Base-by-base conservation (phyloP, 2,329 filamentous ascomycete genomes). In the Aphanoascus verrucosus region DNA sequence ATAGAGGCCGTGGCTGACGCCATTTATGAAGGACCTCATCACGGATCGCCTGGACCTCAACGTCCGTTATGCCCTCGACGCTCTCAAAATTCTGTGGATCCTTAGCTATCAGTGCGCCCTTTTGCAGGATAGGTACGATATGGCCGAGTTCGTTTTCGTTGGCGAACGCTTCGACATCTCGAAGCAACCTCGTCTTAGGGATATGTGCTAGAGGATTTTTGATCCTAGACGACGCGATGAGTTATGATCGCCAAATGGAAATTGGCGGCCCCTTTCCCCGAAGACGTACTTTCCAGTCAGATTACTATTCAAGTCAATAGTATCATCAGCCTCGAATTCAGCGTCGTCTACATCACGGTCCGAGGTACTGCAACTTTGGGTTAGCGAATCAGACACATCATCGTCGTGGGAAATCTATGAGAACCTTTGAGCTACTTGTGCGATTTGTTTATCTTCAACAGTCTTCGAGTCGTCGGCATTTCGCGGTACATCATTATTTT, bases 71-170 rank as follows among this genome's bases (percentile, higher is more conserved):
- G 0, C 65, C 72, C 6, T 69, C 64, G 12, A 78, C 63, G 7
- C 60, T 61, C 50, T 74, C 72, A 53, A 72, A 77, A 1, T 69
- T 67, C 1, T 65, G 63, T 2, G 76, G 75, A 49, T 77, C 70
- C 50, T 74, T 73, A 5, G 76, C 76, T 15, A 77, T 65, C 3
- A 78, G 64, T 5, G 75, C 75, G 7, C 75, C 76, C 57, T 72
- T 75, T 53, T 72, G 64, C 45, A 79, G 59, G 0, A 73, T 60
- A 4, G 68, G 65, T 11, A 70, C 57, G 23, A 71, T 66, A 17
- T 76, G 69, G 5, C 55, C 58, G 40, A 78, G 59, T 12, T 67
- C 63, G 55, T 72, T 63, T 35, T 71, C 61, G n/a, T 63, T 59
- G 15, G 72, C 65, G 55, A 74, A 75, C 12, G 69, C 63, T 32